phyloP scores from a whole-genome alignment of 2,329 filamentous ascomycete genomes.

The Thelonectria discophora region DNA sequence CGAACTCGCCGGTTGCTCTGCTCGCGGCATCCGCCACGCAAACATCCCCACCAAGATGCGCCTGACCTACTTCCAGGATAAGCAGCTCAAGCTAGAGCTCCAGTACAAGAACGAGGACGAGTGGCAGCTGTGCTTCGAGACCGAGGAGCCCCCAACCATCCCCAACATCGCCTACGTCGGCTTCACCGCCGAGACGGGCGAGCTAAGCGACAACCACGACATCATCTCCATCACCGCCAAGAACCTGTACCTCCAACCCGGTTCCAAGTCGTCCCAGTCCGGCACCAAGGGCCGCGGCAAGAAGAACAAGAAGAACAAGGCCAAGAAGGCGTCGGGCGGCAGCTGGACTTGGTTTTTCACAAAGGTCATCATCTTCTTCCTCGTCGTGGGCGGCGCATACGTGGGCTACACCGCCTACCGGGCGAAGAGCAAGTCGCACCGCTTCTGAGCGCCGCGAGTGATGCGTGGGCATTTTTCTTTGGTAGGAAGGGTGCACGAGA shows the following conservation, averaged over 20 bases:
- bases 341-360: conserved; percentile 73
- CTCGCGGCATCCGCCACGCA: conserved; percentile 85
- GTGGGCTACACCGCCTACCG: conserved; percentile 87
- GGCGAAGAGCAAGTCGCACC: conserved; percentile 67
- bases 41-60: conserved; percentile 83
- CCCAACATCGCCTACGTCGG: conserved; percentile 80
- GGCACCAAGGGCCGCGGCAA: conserved; percentile 48
- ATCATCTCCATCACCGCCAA: conserved; percentile 86
- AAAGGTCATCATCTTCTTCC: conserved; percentile 82
- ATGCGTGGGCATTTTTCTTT: not conserved
- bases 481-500: conserved; percentile 5
- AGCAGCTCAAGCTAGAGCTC: conserved; percentile 86
- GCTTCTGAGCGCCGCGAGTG: conserved; percentile 54
- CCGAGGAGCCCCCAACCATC: conserved; percentile 74
- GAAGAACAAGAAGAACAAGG: conserved; percentile 41
- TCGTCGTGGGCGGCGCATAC: conserved; percentile 77
- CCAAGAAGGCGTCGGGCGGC: conserved; percentile 50
- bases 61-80: conserved; percentile 97
- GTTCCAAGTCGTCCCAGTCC: conserved; percentile 51
- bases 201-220: conserved; percentile 97
- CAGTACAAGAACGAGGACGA: conserved; percentile 92
- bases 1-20: conserved; percentile 94
- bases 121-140: conserved; percentile 91
- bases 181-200: conserved; percentile 90
- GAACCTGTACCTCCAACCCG: conserved; percentile 81